Conservation (phyloP, 257 asterid genomes). For the Solanum tarijense region DNA sequence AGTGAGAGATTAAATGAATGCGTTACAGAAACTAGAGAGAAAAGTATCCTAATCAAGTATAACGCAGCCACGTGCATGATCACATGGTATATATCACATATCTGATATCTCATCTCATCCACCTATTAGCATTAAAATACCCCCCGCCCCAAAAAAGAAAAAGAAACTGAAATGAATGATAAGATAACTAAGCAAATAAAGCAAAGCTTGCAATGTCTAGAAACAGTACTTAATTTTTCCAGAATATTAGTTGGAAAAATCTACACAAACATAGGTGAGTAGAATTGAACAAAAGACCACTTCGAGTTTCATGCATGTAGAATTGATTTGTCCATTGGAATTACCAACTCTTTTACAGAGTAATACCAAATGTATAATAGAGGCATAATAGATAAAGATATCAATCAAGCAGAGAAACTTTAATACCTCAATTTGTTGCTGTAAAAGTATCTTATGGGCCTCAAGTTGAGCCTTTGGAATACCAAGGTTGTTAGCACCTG, state of each 20-base stretch:
- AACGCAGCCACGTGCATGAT: neutral
- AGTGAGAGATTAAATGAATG: neutral
- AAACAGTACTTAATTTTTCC: neutral
- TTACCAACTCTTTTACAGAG: neutral
- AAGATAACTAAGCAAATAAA: neutral
- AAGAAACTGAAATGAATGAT: neutral
- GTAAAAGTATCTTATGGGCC: constrained; percentile 38
- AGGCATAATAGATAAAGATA: neutral
- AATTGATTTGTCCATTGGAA: neutral
- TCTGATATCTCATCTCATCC: neutral
- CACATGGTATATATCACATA: neutral
- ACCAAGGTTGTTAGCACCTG: constrained; percentile 11
- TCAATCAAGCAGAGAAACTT: neutral
- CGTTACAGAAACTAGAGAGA: neutral
- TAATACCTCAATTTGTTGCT: constrained; percentile 78
- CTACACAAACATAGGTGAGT: neutral
- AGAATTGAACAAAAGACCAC: neutral
- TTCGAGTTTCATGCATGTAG: neutral
- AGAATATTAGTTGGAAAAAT: neutral
- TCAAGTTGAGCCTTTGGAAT: constrained; percentile 32
- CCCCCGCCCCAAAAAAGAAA: neutral
- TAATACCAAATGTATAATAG: neutral
- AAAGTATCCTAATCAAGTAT: neutral
- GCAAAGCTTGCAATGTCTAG: neutral
- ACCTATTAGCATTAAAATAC: neutral